A percentile compares a stretch with the other conserved stretches of the same genome.
Conservation (phyloP, 768 basidiomycete species). For the Mycena capillaripes region DNA sequence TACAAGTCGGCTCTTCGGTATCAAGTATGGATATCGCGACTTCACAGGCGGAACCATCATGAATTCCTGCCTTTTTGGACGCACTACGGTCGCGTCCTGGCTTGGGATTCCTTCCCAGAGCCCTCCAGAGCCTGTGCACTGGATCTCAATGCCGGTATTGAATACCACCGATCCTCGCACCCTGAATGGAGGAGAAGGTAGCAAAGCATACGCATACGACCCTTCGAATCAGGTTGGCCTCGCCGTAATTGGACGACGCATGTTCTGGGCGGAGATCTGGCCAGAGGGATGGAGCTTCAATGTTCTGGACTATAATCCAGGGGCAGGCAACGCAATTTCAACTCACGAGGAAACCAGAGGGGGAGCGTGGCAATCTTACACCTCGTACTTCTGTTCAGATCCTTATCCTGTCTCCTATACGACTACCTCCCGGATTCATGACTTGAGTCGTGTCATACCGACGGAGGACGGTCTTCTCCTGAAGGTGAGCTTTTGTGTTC, state of each 20-base stretch:
- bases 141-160: background rate
- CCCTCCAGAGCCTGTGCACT: conserved; percentile 8
- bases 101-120: background rate
- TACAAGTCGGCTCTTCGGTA: conserved; percentile 21
- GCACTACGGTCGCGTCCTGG: conserved; percentile 17
- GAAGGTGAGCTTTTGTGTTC: conserved; percentile 7
- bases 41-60: background rate
- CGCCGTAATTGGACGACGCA: conserved; percentile 18
- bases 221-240: conserved; percentile 15
- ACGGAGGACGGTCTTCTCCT: conserved; percentile 24
- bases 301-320: conserved; percentile 18
- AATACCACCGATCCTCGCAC: background rate
- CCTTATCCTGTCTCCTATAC: conserved; percentile 5
- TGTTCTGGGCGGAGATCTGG: conserved; percentile 19
- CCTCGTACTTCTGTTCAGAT: background rate
- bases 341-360: background rate
- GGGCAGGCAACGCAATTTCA: background rate
- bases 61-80: conserved; percentile 16
- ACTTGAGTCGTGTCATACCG: conserved; percentile 5
- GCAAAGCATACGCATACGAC: background rate
- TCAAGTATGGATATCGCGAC: conserved; percentile 22
- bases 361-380: background rate
- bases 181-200: background rate
- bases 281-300: conserved; percentile 7
- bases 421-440: background rate